These are phyloP conservation scores for Monilinia laxa DNA, from an alignment of 2,329 filamentous ascomycete genomes.

Conservation along the genomic window DNA sequence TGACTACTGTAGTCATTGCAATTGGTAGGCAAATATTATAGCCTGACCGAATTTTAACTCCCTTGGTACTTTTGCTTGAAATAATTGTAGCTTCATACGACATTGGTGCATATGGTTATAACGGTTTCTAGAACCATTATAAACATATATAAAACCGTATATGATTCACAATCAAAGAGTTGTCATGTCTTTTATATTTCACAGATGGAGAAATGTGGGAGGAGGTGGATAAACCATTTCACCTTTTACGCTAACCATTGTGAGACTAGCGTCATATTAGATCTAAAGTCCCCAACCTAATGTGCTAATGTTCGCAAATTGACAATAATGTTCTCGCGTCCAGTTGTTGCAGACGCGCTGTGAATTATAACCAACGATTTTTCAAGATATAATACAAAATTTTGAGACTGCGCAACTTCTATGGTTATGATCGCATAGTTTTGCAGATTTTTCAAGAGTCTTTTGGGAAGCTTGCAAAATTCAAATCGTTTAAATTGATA, in stretches of 20 bases:
- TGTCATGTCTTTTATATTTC: background rate
- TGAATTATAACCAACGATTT: conserved; percentile 12
- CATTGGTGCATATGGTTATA: too few relatives aligned
- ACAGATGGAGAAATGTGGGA: too few relatives aligned
- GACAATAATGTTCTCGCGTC: conserved; percentile 11
- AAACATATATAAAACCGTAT: too few relatives aligned
- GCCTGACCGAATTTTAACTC: too few relatives aligned
- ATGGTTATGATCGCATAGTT: conserved; percentile 15
- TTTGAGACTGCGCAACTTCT: conserved; percentile 3
- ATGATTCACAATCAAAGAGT: background rate
- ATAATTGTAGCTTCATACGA: too few relatives aligned
- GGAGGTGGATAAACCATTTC: too few relatives aligned
- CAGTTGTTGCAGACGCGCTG: background rate
- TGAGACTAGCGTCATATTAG: background rate
- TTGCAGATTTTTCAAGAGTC: background rate
- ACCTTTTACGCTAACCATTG: background rate
- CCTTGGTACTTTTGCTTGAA: too few relatives aligned
- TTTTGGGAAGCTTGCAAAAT: conserved; percentile 12
- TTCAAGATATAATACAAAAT: background rate
- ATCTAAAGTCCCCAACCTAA: background rate
- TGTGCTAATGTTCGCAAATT: conserved; percentile 1
- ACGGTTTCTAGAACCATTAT: too few relatives aligned
- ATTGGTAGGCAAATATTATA: too few relatives aligned
- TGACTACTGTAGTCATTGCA: too few relatives aligned
- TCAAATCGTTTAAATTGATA: background rate